Evolutionary conservation across 768 basidiomycete genomes (phyloP).

Genomic region (Leccinum olivaceopallidum): DNA sequence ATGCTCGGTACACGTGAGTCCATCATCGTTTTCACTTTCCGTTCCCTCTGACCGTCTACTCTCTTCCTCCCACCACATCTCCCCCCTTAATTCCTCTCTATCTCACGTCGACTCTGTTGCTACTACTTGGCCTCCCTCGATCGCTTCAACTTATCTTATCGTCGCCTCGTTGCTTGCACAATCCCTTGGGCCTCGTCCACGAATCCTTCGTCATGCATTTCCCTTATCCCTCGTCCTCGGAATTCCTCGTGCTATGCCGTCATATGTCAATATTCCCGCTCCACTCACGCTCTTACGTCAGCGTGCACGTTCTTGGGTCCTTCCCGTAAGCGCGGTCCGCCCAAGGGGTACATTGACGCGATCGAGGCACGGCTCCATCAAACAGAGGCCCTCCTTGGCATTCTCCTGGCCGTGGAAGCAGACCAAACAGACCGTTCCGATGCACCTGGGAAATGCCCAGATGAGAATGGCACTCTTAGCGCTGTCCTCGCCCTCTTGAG

Average conservation of each 20-base stretch:
- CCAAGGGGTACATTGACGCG: constrained; percentile 95
- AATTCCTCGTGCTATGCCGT: background rate
- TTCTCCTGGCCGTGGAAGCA: constrained; percentile 56
- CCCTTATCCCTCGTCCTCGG: constrained; percentile 9
- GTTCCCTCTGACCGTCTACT: constrained; percentile 10
- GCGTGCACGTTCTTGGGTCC: constrained; percentile 80
- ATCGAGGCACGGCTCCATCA: constrained; percentile 91
- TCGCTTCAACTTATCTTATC: constrained; percentile 18
- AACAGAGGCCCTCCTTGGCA: constrained; percentile 86
- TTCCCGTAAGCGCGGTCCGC: constrained; percentile 81
- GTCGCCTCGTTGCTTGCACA: background rate
- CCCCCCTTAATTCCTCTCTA: constrained; percentile 2
- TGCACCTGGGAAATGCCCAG: constrained; percentile 33
- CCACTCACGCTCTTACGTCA: constrained; percentile 29
- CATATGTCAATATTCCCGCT: background rate
- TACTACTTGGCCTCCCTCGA: constrained; percentile 2
- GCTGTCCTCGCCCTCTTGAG: constrained; percentile 51
- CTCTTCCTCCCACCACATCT: background rate
- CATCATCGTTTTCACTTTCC: background rate
- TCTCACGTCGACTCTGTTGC: background rate
- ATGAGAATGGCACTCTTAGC: constrained; percentile 16
- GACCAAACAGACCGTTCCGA: constrained; percentile 20
- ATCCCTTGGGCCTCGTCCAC: constrained; percentile 6
- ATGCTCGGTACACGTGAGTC: constrained; percentile 68
- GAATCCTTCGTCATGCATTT: constrained; percentile 8